Evolutionary conservation across 1,139 yeast species (phyloP).

Genomic region (Kodamaea ohmeri): DNA sequence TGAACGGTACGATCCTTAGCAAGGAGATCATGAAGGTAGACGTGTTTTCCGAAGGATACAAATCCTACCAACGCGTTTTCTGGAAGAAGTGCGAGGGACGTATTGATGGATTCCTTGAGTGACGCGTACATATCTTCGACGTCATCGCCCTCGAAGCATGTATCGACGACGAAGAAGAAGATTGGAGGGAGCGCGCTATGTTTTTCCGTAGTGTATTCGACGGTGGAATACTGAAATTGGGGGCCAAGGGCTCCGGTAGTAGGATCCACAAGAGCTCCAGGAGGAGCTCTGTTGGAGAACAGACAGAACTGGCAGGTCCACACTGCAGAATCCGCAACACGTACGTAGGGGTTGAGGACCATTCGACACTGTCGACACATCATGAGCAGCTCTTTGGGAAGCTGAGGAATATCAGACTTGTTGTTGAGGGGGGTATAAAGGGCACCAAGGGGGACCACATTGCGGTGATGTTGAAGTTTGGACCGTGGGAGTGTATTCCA

Average conservation of each 20-base stretch:
- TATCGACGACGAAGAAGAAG: slow-evolving; percentile 65
- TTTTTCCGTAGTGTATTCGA: slow-evolving; percentile 59
- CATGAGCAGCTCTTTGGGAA: slow-evolving; percentile 27
- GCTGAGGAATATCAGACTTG: slow-evolving; percentile 40
- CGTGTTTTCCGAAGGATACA: slow-evolving; percentile 63
- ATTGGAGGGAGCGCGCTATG: slow-evolving; percentile 45
- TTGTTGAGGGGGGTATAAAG: slow-evolving; percentile 65
- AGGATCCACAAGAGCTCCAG: slow-evolving; percentile 10
- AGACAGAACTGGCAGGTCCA: slow-evolving; percentile 71
- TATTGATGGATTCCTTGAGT: slow-evolving; percentile 52
- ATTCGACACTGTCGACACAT: slow-evolving; percentile 60
- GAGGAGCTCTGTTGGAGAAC: slow-evolving; percentile 45
- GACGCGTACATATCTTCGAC: slow-evolving; percentile 40
- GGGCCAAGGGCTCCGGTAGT: slow-evolving; percentile 25
- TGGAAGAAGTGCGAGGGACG: slow-evolving; percentile 58
- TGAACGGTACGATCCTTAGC: slow-evolving; percentile 28
- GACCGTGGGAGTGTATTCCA: slow-evolving; percentile 82
- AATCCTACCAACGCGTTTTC: slow-evolving; percentile 57
- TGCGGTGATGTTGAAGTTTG: slow-evolving; percentile 54
- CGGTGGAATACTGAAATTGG: slow-evolving; percentile 45
- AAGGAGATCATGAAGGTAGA: slow-evolving; percentile 57
- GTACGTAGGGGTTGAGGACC: slow-evolving; percentile 58
- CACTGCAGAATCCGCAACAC: slow-evolving; percentile 42
- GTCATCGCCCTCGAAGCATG: slow-evolving; percentile 52
- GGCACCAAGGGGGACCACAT: slow-evolving; percentile 62